Evolutionary conservation across 1,284 basidiomycete genomes (phyloP), one percentile per base, ranked within the genome.

Genomic region (Cryptococcus sp.): DNA sequence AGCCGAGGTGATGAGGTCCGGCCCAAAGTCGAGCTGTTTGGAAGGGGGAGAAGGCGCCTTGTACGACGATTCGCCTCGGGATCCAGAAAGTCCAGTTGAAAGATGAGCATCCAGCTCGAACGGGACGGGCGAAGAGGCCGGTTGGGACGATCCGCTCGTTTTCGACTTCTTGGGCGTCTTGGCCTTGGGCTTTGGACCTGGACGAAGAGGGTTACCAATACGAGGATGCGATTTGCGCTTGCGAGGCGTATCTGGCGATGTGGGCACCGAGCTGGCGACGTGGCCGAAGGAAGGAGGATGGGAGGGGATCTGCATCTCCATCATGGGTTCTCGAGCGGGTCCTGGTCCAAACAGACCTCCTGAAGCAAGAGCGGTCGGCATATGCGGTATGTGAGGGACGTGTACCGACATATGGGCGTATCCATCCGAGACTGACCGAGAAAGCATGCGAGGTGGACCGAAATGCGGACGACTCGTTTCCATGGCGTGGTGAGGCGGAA

Each of bases 181-280:
- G 40, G 54, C 46, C 37, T 65, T 67, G 1, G 65, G 65, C 26
- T 60, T 60, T 9, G 65, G 65, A 21, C 65, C 65, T 4, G 65
- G 65, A 43, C 58, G 54, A 10, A 68, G 37, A 12, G 56, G 55
- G 35, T 60, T 62, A 7, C 62, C 65, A 24, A 67, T 53, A 1
- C 56, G 53, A 35, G 65, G 65, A 42, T 58, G 58, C 11, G 41
- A 48, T 32, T 58, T 53, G 40, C 56, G 43, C 43, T 53, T 53
- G 21, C 51, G 47, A n/a, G 53, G 60, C 21, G 53, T 56, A 18
- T 56, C 58, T 6, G 55, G 55, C n/a, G 47, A 48, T 7, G 32
- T 32, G 33, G 44, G 5, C n/a, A 19, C 23, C 14, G 48, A 33
- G 28, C 28, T 31, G 14, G 28, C 28, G 14, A 31, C 28, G 14